Conservation (phyloP, 441 rosid species). For the Aleurites moluccanus region DNA sequence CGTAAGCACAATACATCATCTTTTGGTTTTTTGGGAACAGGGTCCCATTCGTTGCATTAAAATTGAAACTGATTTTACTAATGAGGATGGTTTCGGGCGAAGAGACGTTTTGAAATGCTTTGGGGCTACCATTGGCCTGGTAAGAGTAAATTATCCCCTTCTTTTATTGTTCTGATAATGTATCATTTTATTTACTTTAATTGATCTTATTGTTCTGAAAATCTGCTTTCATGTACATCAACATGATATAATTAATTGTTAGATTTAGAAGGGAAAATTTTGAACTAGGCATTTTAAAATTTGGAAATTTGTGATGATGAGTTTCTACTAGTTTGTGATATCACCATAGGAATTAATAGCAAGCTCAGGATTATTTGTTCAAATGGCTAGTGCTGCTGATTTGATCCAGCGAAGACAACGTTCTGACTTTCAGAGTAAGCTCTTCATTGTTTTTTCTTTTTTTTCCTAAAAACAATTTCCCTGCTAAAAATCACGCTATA, state of each 20-base stretch:
- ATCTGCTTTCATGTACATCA: no score
- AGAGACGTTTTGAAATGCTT: constrained; percentile 60
- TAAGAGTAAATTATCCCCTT: constrained; percentile 23
- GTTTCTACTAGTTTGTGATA: constrained; percentile 48
- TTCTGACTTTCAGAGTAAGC: constrained; percentile 63
- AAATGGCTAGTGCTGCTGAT: constrained; percentile 76
- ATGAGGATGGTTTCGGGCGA: constrained; percentile 38
- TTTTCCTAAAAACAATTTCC: neutral
- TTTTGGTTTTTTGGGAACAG: constrained; percentile 30
- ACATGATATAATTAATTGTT: neutral
- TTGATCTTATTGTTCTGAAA: neutral
- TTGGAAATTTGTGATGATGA: constrained; percentile 40
- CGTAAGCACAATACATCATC: neutral
- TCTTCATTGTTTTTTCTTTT: neutral
- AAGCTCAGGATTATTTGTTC: constrained; percentile 57
- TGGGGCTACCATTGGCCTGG: constrained; percentile 63
- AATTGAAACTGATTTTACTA: constrained; percentile 33
- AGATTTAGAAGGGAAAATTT: neutral
- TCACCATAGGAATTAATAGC: constrained; percentile 61
- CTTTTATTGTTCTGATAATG: neutral
- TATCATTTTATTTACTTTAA: no score
- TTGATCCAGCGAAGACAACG: constrained; percentile 85
- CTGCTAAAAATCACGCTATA: no score
- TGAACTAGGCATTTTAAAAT: neutral
- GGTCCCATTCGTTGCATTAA: constrained; percentile 48